Evolutionary conservation across 1,139 yeast species (phyloP).

Genomic region (Eremothecium cymbalariae): DNA sequence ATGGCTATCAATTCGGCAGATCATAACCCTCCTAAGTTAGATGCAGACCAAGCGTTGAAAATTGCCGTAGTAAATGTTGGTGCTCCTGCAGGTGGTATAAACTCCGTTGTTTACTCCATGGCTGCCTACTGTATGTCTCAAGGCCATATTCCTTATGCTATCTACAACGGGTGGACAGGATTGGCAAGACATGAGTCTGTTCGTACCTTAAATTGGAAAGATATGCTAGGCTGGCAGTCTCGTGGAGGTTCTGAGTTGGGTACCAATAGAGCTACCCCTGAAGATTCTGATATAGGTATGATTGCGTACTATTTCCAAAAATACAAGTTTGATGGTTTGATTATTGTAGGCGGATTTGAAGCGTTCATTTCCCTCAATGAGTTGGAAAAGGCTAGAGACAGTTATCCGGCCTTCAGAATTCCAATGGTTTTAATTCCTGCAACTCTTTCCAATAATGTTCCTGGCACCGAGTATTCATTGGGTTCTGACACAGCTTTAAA

Average conservation of each 20-base stretch:
- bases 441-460: constrained; percentile 77
- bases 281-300: constrained; percentile 59
- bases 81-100: constrained; percentile 79
- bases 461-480: constrained; percentile 73
- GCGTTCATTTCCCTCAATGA: constrained; percentile 65
- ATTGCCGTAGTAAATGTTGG: constrained; percentile 73
- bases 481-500: constrained; percentile 77
- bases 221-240: constrained; percentile 67
- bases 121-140: constrained; percentile 66
- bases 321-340: constrained; percentile 62
- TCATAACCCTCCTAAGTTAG: constrained; percentile 46
- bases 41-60: constrained; percentile 47
- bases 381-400: constrained; percentile 51
- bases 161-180: constrained; percentile 70
- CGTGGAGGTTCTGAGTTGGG: constrained; percentile 78
- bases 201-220: constrained; percentile 53
- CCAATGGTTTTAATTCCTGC: constrained; percentile 77
- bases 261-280: constrained; percentile 66
- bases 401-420: constrained; percentile 64
- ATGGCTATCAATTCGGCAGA: constrained; percentile 57
- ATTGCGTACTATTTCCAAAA: constrained; percentile 72
- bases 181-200: constrained; percentile 69
- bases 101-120: constrained; percentile 68
- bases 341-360: constrained; percentile 74
- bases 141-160: constrained; percentile 68